These are phyloP conservation scores for Beta macrorhiza DNA, from an alignment of 179 eudicot species.

Conservation along the genomic window DNA sequence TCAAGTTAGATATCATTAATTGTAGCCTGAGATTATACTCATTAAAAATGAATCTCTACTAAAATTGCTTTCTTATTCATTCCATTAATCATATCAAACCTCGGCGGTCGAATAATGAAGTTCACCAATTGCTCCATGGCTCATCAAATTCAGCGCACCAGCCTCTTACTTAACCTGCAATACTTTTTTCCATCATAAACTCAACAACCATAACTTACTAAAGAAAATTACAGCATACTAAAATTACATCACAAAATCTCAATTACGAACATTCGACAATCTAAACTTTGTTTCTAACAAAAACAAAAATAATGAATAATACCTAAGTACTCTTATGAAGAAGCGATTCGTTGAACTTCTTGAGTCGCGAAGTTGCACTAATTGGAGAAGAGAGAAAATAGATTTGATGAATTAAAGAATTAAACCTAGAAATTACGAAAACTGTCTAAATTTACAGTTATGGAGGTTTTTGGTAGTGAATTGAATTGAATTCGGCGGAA, in stretches of 20 bases:
- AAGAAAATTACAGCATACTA: no score
- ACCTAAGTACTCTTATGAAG: neutral
- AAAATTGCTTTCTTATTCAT: neutral
- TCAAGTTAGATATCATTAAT: neutral
- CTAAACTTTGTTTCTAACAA: neutral
- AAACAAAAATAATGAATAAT: neutral
- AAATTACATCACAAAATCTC: neutral
- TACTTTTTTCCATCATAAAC: neutral
- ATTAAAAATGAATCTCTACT: neutral
- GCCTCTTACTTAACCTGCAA: neutral
- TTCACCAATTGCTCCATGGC: constrained; percentile 82
- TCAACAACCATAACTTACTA: no score
- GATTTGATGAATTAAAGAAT: neutral
- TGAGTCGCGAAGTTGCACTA: no score
- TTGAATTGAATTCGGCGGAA: neutral
- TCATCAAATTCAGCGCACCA: neutral
- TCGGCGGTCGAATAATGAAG: constrained; percentile 94
- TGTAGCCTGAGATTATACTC: neutral
- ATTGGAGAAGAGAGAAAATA: no score
- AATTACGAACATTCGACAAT: neutral
- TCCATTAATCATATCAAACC: constrained; percentile 36
- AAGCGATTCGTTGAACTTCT: no score
- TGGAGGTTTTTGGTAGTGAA: neutral
- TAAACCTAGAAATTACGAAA: neutral
- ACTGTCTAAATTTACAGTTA: neutral